Conservation (phyloP, 345 rosid species). For the Populus euphratica region DNA sequence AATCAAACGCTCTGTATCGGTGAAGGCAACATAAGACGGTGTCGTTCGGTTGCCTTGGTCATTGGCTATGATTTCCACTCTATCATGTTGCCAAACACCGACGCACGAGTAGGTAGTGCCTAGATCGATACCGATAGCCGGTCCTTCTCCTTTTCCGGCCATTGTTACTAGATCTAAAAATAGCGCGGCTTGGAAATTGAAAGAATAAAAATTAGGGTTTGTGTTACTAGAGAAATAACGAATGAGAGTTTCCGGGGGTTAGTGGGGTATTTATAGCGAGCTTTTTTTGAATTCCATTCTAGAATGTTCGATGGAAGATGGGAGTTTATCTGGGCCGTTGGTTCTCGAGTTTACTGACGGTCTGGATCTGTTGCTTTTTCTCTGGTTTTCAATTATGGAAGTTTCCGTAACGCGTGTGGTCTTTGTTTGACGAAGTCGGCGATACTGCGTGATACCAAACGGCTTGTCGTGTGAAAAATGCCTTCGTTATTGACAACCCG, state of each 20-base stretch:
- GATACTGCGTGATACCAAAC: background rate
- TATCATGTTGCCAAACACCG: slow-evolving; percentile 34
- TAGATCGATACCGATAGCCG: slow-evolving; percentile 32
- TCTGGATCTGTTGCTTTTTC: background rate
- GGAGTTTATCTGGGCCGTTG: slow-evolving; percentile 18
- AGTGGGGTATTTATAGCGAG: background rate
- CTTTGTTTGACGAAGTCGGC: background rate
- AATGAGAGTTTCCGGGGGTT: background rate
- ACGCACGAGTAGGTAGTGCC: slow-evolving; percentile 32
- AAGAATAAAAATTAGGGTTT: background rate
- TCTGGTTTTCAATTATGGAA: background rate
- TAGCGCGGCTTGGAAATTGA: background rate
- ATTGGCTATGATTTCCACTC: slow-evolving; percentile 31
- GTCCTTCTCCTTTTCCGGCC: slow-evolving; percentile 28
- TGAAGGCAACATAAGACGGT: slow-evolving; percentile 37
- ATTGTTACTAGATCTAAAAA: background rate
- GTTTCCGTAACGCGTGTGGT: background rate
- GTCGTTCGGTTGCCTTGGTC: slow-evolving; percentile 35
- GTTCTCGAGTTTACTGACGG: slow-evolving; percentile 4
- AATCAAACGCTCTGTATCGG: slow-evolving; percentile 31
- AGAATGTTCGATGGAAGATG: slow-evolving; percentile 24
- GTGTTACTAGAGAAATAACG: too few species aligned
- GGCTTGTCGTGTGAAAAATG: background rate
- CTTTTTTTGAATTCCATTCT: slow-evolving; percentile 4
- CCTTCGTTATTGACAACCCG: background rate